These are phyloP conservation scores for Spongospora subterranea DNA, from an alignment of 208 protist genomes.

Conservation along the genomic window DNA sequence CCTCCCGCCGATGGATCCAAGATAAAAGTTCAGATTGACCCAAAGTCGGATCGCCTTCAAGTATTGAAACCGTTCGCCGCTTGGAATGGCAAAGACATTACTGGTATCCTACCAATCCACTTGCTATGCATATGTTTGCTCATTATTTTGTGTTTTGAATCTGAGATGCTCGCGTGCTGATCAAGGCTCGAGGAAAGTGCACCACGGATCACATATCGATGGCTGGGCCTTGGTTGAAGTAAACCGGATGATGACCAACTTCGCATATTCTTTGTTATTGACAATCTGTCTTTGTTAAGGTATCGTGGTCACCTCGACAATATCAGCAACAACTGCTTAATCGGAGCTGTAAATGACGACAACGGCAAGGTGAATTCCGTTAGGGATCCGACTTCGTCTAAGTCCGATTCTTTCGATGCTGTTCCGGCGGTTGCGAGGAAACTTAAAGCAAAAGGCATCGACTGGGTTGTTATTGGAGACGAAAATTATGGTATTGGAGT, in stretches of 20 bases:
- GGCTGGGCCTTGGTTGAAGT: conserved; percentile 81
- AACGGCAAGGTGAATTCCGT: conserved; percentile 80
- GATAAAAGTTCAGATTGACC: conserved; percentile 75
- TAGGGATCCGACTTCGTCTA: conserved; percentile 67
- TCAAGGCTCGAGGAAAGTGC: conserved; percentile 84
- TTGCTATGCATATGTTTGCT: conserved; percentile 30
- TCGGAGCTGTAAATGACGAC: conserved; percentile 80
- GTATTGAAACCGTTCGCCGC: conserved; percentile 74
- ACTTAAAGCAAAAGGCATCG: conserved; percentile 72
- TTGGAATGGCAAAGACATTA: conserved; percentile 74
- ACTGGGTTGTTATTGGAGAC: conserved; percentile 84
- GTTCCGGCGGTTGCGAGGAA: conserved; percentile 68
- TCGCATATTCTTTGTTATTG: not conserved
- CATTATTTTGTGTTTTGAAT: conserved; percentile 20
- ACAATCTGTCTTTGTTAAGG: not conserved
- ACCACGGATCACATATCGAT: conserved; percentile 87
- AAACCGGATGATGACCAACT: too few relatives aligned
- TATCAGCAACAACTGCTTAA: conserved; percentile 86
- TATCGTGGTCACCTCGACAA: conserved; percentile 84
- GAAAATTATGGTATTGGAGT: conserved; percentile 80
- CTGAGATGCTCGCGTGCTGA: conserved; percentile 68
- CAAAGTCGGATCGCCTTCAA: conserved; percentile 73
- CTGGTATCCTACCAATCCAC: conserved; percentile 55
- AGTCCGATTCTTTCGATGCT: conserved; percentile 75
- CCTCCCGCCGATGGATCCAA: conserved; percentile 69